phyloP scores from a whole-genome alignment of 331 rosid species.

The Telfairia occidentalis region DNA sequence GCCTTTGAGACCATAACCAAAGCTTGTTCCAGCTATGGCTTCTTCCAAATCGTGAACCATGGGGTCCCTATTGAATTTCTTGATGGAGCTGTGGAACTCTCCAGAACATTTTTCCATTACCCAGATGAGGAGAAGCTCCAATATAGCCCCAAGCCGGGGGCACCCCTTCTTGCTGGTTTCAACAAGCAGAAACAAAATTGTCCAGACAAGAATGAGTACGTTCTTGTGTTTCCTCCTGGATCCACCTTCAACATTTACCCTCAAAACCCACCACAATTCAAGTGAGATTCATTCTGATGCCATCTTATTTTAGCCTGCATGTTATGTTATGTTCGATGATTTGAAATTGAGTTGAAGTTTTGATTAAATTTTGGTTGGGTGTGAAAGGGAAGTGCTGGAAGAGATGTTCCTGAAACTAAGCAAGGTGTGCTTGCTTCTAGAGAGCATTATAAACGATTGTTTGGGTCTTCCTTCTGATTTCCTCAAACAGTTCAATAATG shows the following conservation, averaged over 20 bases:
- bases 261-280: constrained; percentile 26
- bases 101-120: constrained; percentile 26
- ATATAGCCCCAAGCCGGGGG: constrained; percentile 19
- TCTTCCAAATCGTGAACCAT: constrained; percentile 43
- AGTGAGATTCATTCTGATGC: constrained; percentile 8
- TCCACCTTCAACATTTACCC: constrained; percentile 33
- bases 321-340: background rate
- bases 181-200: constrained; percentile 18
- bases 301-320: background rate
- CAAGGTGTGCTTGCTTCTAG: constrained; percentile 18
- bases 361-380: background rate
- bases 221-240: constrained; percentile 27
- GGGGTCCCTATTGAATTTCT: constrained; percentile 28
- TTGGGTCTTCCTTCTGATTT: constrained; percentile 36
- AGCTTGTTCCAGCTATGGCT: constrained; percentile 36
- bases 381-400: constrained; percentile 21
- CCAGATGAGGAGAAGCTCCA: constrained; percentile 32
- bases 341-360: background rate
- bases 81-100: constrained; percentile 20
- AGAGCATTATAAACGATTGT: constrained; percentile 33
- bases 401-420: constrained; percentile 19
- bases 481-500: constrained; percentile 30
- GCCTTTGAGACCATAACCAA: constrained; percentile 23
- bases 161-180: constrained; percentile 41
- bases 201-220: constrained; percentile 30